Evolutionary conservation across 164 flowering plant genomes (phyloP), one percentile per base, ranked within the genome.

Genomic region (Vitis riparia): DNA sequence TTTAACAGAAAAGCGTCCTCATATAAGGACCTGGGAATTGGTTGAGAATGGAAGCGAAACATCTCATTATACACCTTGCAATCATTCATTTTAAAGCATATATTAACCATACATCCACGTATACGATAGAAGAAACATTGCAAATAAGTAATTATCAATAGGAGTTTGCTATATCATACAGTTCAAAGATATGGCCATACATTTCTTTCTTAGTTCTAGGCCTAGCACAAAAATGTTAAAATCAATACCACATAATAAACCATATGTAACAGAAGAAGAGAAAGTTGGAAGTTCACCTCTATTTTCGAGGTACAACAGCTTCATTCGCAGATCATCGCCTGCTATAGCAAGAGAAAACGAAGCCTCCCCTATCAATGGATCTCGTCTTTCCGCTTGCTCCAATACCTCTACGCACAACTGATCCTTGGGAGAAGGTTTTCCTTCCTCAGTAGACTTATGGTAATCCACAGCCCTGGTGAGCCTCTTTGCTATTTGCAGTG

Each of bases 331-430:
- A 78, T 89, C 95, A 67, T 94, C 98, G 4, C 95, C 95, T 8
- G 94, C 97, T 73, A 74, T 78, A 59, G 98, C 95, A 78, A 92
- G 91, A 69, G 95, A 87, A 59, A 78, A 71, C 62, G 97, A 87
- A 75, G 95, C 98, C 75, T 92, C 98, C 75, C 92, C 93, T 8
- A 87, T 81, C 50, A 89, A 71, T 23, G 93, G 95, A 71, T 91
- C 94, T 76, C 90, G 82, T 71, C 93, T 91, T 74, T 90, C 97
- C 52, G 97, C 96, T 75, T 92, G 96, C 82, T 95, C 99, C 82
- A 93, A 69, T 64, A 95, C 80, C 82, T 95, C 99, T 70, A 93
- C 77, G 81, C 99, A 95, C 68, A 93, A 71, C 65, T 89, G 83
- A 74, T 90, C 97, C 80, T 84, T 89, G 2, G 91, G 86, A 69